Evolutionary conservation across 2,329 filamentous ascomycete genomes (phyloP).

Genomic region (Trichoderma atroviride): DNA sequence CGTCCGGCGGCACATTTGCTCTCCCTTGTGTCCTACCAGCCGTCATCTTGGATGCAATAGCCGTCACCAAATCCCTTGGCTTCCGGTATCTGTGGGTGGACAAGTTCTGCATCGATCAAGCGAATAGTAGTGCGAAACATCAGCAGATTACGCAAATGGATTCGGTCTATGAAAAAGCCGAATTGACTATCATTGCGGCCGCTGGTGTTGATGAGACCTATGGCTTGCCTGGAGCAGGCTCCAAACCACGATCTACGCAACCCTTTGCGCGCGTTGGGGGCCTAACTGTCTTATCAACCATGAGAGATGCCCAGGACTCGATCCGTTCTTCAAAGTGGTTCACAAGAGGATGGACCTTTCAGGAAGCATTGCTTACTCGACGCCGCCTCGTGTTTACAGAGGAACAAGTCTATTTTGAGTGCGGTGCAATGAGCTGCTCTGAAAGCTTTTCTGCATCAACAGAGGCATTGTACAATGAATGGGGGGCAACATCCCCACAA

Average conservation of each 20-base stretch:
- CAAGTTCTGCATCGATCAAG: background rate
- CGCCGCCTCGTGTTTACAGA: background rate
- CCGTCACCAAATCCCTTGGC: background rate
- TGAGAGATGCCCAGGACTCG: background rate
- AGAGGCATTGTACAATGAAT: background rate
- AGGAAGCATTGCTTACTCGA: background rate
- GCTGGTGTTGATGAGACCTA: background rate
- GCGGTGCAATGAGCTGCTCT: background rate
- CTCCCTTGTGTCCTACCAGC: background rate
- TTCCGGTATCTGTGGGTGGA: background rate
- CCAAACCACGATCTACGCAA: background rate
- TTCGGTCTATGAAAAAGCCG: background rate
- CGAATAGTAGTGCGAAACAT: background rate
- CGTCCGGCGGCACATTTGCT: background rate
- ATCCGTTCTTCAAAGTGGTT: background rate
- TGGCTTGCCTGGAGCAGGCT: background rate
- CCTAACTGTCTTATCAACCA: background rate
- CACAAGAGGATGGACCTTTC: background rate
- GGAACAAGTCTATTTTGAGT: background rate
- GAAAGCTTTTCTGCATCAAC: background rate
- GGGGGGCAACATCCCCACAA: background rate
- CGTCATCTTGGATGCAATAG: background rate
- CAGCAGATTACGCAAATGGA: background rate
- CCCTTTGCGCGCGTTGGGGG: background rate
- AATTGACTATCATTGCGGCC: background rate